Percentiles rank a stretch among this genome's conserved stretches.
Evolutionary conservation across 345 rosid species (phyloP).

Genomic region (Turritis glabra): DNA sequence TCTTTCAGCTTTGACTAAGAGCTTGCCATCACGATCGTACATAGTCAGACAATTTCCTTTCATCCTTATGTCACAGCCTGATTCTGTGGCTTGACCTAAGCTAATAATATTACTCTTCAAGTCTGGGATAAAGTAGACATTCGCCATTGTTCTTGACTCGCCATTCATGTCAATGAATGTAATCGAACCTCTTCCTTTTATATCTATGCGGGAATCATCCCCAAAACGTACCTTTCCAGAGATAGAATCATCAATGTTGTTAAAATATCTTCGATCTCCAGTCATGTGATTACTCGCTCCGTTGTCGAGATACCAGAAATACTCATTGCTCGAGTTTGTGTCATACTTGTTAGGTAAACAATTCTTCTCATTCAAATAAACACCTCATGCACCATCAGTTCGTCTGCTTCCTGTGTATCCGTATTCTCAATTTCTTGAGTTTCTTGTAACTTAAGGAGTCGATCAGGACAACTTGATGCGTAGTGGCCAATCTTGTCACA

Average conservation of each 20-base stretch:
- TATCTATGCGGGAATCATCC: not conserved
- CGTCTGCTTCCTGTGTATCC: not conserved
- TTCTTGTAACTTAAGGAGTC: not conserved
- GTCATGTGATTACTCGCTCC: not conserved
- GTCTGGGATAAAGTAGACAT: not conserved
- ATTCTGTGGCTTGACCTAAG: not conserved
- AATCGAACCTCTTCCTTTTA: not conserved
- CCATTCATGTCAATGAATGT: not conserved
- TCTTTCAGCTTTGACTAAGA: no score
- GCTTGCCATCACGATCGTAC: no score
- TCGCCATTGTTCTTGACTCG: rapidly evolving
- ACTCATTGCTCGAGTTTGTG: rapidly evolving
- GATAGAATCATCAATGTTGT: not conserved
- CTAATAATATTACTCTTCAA: not conserved
- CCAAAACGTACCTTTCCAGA: not conserved
- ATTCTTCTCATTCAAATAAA: not conserved
- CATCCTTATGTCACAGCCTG: no score
- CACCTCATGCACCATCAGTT: not conserved
- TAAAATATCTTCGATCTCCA: not conserved
- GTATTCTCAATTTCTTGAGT: not conserved
- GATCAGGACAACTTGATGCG: not conserved
- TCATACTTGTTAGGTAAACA: not conserved
- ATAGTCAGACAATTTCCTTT: no score
- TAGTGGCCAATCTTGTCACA: no score
- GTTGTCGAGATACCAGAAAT: not conserved